Percentiles rank a stretch among this genome's conserved stretches.
Conservation (phyloP, 345 rosid genomes). For the Murraya koenigii region DNA sequence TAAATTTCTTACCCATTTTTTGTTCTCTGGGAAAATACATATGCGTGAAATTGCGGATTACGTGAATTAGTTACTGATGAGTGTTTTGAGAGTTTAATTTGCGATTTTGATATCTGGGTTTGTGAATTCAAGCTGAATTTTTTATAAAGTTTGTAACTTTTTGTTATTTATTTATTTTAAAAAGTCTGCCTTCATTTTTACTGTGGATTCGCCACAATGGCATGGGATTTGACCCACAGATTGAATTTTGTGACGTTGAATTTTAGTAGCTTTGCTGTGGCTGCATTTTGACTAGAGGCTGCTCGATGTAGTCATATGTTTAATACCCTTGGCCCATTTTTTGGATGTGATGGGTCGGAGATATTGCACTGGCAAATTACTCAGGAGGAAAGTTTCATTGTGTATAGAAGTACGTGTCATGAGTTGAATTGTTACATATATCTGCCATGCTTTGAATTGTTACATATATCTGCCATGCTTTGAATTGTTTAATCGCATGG, state of each 20-base stretch:
- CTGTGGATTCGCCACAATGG: not conserved
- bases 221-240: not conserved
- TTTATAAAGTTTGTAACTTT: not conserved
- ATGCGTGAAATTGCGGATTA: not conserved
- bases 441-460: not conserved
- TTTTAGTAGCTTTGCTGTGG: not conserved
- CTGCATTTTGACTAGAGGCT: not conserved
- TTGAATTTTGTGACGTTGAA: not conserved
- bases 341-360: not conserved
- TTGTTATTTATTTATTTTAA: not conserved
- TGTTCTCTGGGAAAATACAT: too few relatives aligned
- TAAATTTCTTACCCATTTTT: too few relatives aligned
- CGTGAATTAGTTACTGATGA: not conserved
- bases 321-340: not conserved
- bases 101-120: not conserved
- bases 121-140: not conserved
- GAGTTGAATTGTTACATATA: not conserved
- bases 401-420: not conserved
- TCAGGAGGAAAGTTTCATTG: not conserved
- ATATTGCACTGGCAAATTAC: not conserved
- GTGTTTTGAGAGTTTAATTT: not conserved
- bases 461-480: not conserved
- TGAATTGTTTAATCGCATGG: not conserved
- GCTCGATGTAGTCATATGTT: not conserved
- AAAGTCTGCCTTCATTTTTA: not conserved